A percentile compares a stretch with the other conserved stretches of the same genome.
Evolutionary conservation across 1,284 basidiomycete species (phyloP).

Genomic region (Jaminaea rosea): DNA sequence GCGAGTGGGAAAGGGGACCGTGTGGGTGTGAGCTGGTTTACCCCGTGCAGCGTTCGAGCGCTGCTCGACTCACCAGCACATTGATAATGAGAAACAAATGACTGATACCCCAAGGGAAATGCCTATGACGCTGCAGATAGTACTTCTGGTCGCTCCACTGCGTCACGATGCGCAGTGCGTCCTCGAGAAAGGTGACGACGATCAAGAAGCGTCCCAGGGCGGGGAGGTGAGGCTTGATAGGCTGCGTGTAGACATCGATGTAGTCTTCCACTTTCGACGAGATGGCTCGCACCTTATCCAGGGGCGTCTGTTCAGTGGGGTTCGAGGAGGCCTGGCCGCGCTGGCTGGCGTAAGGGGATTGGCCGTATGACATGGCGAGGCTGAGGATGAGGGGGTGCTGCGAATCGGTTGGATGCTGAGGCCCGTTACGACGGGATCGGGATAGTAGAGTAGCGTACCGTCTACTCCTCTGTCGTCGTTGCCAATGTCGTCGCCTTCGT

Average conservation of each 20-base stretch:
- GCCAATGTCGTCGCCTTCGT: no score
- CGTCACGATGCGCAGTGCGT: slow-evolving; percentile 82
- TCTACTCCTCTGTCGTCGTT: no score
- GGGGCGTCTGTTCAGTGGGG: slow-evolving; percentile 48
- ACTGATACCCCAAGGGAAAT: slow-evolving; percentile 88
- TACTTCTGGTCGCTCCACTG: slow-evolving; percentile 87
- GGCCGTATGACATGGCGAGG: slow-evolving; percentile 18
- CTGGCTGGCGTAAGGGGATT: slow-evolving; percentile 27
- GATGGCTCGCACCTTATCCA: slow-evolving; percentile 71
- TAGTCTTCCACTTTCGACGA: slow-evolving; percentile 73
- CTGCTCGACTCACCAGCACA: slow-evolving; percentile 68
- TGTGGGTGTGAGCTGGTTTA: background rate
- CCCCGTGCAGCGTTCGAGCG: background rate
- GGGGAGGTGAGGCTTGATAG: slow-evolving; percentile 86
- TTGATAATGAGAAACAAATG: slow-evolving; percentile 87
- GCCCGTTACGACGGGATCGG: no score
- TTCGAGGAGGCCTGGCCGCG: slow-evolving; percentile 5
- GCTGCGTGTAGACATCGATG: slow-evolving; percentile 85
- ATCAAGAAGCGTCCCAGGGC: slow-evolving; percentile 93
- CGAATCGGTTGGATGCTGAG: no score
- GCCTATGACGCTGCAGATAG: slow-evolving; percentile 63
- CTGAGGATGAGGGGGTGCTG: no score
- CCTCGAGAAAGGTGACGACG: slow-evolving; percentile 95
- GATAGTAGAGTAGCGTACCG: background rate
- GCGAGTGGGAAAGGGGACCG: background rate